Evolutionary conservation across 1,284 basidiomycete genomes (phyloP), one percentile per base, ranked within the genome.

Genomic region (Binderoboletus segoi): DNA sequence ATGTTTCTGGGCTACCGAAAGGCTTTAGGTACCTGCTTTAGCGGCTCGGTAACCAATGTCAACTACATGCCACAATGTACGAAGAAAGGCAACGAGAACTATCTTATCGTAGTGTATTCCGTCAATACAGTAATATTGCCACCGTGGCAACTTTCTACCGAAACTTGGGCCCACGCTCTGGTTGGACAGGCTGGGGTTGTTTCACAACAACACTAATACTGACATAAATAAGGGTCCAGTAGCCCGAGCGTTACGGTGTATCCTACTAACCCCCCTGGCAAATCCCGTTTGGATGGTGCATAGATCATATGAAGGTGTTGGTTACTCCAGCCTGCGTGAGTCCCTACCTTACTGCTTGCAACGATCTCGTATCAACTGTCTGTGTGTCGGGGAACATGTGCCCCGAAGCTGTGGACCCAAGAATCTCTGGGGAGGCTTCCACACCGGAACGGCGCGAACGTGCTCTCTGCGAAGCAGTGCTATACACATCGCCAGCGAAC

Each of bases 11-110:
- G 54, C 65, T 56, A 24, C 42, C 55, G 12, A 47, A 48, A 47
- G 82, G 79, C 56, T 84, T 79, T 69, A 72, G 81, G 49, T 83
- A 82, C 63, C 59, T 81, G 13, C 61, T 78, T 42, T 79, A 68
- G 68, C 10, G 28, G 23, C 32, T 10, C n/a, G n/a, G n/a, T n/a
- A n/a, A n/a, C n/a, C 23, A 35, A 23, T 24, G 32, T 49, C 38
- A 35, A 35, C 24, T 23, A 37, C 24, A 8, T 32, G 12, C 30
- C 30, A 32, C 12, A 12, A 12, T 32, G 30, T 32, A n/a, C n/a
- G n/a, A n/a, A n/a, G n/a, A n/a, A n/a, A n/a, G n/a, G n/a, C n/a
- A n/a, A n/a, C n/a, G n/a, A n/a, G n/a, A n/a, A n/a, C n/a, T n/a
- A n/a, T n/a, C n/a, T n/a, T n/a, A n/a, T n/a, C n/a, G n/a, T n/a